These are phyloP conservation scores for Gamarada debralockiae DNA, from an alignment of 495 filamentous ascomycete species.

Conservation along the genomic window DNA sequence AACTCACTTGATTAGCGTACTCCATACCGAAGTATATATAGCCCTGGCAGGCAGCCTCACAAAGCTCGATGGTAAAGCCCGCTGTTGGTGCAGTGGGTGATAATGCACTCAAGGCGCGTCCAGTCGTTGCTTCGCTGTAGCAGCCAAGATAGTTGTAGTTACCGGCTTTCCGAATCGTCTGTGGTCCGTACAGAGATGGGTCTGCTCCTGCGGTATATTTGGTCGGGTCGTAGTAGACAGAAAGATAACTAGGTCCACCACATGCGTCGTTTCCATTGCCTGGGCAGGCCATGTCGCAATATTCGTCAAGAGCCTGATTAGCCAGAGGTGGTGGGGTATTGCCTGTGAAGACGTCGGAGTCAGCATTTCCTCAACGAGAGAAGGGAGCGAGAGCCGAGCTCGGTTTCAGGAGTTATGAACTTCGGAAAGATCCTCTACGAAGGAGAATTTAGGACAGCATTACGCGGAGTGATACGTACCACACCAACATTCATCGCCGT, in stretches of 20 bases:
- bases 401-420: too few species aligned
- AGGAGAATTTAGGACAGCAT: too few species aligned
- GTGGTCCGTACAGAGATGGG: conserved; percentile 10
- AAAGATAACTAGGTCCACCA: conserved; percentile 21
- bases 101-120: conserved; percentile 7
- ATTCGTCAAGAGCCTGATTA: conserved; percentile 27
- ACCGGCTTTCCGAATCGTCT: conserved; percentile 25
- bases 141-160: conserved; percentile 40
- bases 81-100: neutral
- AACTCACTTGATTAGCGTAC: conserved; percentile 18
- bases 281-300: conserved; percentile 34
- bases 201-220: neutral
- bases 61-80: conserved; percentile 32
- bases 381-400: too few species aligned
- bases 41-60: conserved; percentile 27
- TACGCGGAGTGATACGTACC: too few species aligned
- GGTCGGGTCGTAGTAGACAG: neutral
- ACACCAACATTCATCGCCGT: too few species aligned
- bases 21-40: conserved; percentile 35
- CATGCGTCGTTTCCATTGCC: conserved; percentile 33
- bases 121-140: conserved; percentile 36
- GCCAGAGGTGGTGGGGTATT: conserved; percentile 10
- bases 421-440: too few species aligned
- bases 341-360: conserved; percentile 45
- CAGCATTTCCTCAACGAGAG: too few species aligned